Percentiles rank a stretch among this genome's conserved stretches.
Evolutionary conservation across 2,329 filamentous ascomycete genomes (phyloP).

Genomic region (Botrytis tulipae): DNA sequence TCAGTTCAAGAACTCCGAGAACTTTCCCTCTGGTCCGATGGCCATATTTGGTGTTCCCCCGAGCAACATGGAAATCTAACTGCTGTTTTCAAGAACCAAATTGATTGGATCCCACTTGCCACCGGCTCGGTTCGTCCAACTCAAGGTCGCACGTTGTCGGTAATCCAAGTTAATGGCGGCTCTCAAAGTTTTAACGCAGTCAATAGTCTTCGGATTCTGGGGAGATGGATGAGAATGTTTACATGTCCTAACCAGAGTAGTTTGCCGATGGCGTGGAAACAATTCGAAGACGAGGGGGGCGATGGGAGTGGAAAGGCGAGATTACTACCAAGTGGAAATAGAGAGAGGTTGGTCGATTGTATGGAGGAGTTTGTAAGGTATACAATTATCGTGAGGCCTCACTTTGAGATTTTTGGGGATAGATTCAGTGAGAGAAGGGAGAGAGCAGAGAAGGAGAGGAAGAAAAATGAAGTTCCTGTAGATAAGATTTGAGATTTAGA

Average conservation of each 20-base stretch:
- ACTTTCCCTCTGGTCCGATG: conserved; percentile 63
- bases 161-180: conserved; percentile 62
- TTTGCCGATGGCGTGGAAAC: conserved; percentile 61
- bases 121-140: conserved; percentile 63
- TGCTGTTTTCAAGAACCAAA: conserved; percentile 67
- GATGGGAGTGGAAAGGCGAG: conserved; percentile 48
- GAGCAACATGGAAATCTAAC: conserved; percentile 68
- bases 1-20: conserved; percentile 63
- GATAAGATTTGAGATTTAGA: not conserved
- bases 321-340: conserved; percentile 51
- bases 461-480: not conserved
- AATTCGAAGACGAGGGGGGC: conserved; percentile 51
- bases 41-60: conserved; percentile 63
- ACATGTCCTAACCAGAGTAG: conserved; percentile 64
- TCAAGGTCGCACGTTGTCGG: conserved; percentile 61
- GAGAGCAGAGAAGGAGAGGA: conserved; percentile 9
- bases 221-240: conserved; percentile 70
- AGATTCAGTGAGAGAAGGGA: conserved; percentile 57
- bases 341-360: conserved; percentile 61
- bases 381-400: conserved; percentile 61
- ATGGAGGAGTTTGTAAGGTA: conserved; percentile 72
- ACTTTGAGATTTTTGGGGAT: conserved; percentile 60
- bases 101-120: conserved; percentile 66
- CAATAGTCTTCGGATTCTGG: conserved; percentile 62
- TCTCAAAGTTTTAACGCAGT: conserved; percentile 68